Evolutionary conservation across 73 alveolate species (phyloP).

Genomic region (Breviolum minutum): DNA sequence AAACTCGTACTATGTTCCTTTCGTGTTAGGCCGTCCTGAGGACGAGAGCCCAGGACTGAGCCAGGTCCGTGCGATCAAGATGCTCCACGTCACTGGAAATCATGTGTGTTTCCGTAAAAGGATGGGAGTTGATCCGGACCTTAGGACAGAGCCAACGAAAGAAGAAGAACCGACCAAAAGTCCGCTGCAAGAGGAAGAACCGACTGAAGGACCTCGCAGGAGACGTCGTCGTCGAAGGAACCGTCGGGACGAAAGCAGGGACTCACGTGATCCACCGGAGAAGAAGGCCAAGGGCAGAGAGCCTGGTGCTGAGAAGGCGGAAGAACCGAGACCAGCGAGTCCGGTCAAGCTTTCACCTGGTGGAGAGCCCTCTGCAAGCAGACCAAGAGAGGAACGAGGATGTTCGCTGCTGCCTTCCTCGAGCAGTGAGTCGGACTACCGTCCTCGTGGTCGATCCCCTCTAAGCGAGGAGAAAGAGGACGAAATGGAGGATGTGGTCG

Average conservation of each 20-base stretch:
- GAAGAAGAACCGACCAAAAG: not conserved
- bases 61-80: not conserved
- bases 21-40: not conserved
- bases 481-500: not conserved
- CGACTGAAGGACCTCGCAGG: not conserved
- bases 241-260: no score
- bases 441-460: not conserved
- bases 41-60: not conserved
- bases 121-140: not conserved
- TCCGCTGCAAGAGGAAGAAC: not conserved
- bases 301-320: no score
- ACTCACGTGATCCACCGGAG: no score
- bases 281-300: no score
- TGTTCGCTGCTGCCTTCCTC: no score
- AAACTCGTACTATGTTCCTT: not conserved
- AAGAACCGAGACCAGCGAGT: no score
- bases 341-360: no score
- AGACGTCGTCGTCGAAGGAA: not conserved
- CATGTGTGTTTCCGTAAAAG: not conserved
- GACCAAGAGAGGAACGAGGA: no score
- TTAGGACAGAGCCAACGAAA: not conserved
- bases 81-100: not conserved
- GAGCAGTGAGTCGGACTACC: not conserved
- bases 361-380: no score
- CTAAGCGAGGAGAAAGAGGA: not conserved